Base-by-base conservation (phyloP, 352 stramenopile species). In the Globisporangium cederbergense region DNA sequence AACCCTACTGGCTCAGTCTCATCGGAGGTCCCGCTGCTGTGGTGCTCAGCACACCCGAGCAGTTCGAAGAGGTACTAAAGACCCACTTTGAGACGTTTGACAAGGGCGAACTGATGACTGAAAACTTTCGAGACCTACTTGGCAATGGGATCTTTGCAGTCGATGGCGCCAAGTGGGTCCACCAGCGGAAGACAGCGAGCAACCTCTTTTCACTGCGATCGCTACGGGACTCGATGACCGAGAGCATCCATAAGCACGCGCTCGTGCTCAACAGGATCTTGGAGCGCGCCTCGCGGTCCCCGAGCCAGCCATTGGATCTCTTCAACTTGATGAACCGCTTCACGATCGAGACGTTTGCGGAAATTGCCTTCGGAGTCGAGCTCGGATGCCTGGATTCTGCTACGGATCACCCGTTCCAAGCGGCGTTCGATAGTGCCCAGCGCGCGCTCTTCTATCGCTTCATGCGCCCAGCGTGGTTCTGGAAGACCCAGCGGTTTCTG, bases 281-380 rank as follows among this genome's bases (percentile, higher is more conserved):
- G 6, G 11, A 16, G 4, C 55, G 47, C 4, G 28, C 16, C 16
- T 11, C 43, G 22, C 18, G 42, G n/a, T 53, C 47, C 4, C 10
- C 4, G 3, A n/a, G 49, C 32, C n/a, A 59, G 34, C 55, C 55
- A 5, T 22, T 66, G 6, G 46, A 69, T 5, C 49, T 81, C 13
- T 70, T 72, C 46, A 56, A 66, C 4, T 42, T 81, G 11, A 50
- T 81, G 9, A 63, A 73, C 57, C 45, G 62, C 14, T 75, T 81
- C 43, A 84, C 76, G n/a, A 72, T 82, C 22, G 73, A 87, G 6
- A 67, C 69, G 18, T 84, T 90, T 57, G 59, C 74, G 0, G 66
- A 82, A 28, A 79, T 87, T 20, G 81, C 60, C 9, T 79, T 88
- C 58, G 75, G 73, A 25, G 22, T 72, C 11, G 10, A 74, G 5